Percentiles rank a stretch among this genome's conserved stretches.
Evolutionary conservation across 2,329 filamentous ascomycete species (phyloP).

Genomic region (Didymella arachidicola): DNA sequence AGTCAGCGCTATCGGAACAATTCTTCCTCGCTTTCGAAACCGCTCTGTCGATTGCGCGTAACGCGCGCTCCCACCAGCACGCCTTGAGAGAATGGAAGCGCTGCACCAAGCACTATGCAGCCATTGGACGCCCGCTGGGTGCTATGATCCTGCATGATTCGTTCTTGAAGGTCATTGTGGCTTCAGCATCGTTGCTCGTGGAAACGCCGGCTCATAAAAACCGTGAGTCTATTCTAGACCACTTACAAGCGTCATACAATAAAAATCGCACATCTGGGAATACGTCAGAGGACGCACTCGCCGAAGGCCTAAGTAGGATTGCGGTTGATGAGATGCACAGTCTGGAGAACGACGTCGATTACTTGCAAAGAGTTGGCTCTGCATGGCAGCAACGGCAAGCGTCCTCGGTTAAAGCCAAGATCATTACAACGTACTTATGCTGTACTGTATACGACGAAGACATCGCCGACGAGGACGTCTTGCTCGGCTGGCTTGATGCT

Average conservation of each 20-base stretch:
- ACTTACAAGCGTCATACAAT: conserved; percentile 57
- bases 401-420: conserved; percentile 83
- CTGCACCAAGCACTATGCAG: conserved; percentile 82
- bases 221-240: conserved; percentile 73
- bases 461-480: conserved; percentile 76
- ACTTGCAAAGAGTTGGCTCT: conserved; percentile 79
- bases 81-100: conserved; percentile 85
- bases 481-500: conserved; percentile 87
- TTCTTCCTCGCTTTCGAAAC: conserved; percentile 89
- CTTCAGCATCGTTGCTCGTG: conserved; percentile 77
- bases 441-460: conserved; percentile 85
- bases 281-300: conserved; percentile 42
- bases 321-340: conserved; percentile 84
- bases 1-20: conserved; percentile 77
- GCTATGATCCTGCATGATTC: conserved; percentile 90
- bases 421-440: conserved; percentile 83
- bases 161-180: conserved; percentile 84
- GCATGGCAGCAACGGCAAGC: conserved; percentile 86
- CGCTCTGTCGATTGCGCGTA: conserved; percentile 87
- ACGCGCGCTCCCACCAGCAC: conserved; percentile 71
- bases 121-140: conserved; percentile 80
- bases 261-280: conserved; percentile 29
- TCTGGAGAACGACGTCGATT: conserved; percentile 88
- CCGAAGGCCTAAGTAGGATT: conserved; percentile 71
- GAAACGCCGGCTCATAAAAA: conserved; percentile 65